Evolutionary conservation across 768 basidiomycete species (phyloP), one percentile per base, ranked within the genome.

Genomic region (Calocybe gangraenosa): DNA sequence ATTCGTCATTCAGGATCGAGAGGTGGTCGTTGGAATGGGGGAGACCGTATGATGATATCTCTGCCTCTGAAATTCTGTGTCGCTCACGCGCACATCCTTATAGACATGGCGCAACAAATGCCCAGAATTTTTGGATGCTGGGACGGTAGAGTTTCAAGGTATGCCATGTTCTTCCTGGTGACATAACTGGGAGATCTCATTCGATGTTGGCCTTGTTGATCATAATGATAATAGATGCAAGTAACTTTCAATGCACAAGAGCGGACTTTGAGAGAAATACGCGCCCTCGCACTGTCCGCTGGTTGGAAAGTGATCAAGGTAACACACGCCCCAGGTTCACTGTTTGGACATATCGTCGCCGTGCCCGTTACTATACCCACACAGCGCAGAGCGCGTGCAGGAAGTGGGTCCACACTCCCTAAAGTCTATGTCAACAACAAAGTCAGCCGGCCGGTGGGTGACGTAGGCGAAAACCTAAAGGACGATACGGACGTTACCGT

Each of bases 261-360:
- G 54, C 74, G 84, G 3, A 87, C 84, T 0, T 64, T 87, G 7
- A 73, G 81, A 38, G 83, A 87, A 58, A 70, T 78, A 33, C 69
- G 77, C 3, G 66, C 73, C 0, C 63, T 87, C 15, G 65, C 73
- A 5, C 61, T 68, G 19, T 76, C 76, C 0, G 73, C 81, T 17
- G 81, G 84, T 1, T 85, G 84, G 82, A 79, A 75, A 37, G 65
- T 83, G 8, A 59, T 70, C 40, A 74, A 75, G 36, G 79, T 82
- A 40, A 73, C 74, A 3, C 71, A 71, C 45, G 73, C 78, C 2
- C 71, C 78, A 30, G 83, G 82, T 8, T 80, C 82, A 1, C 63
- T 83, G 31, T 88, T 90, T 54, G 84, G 81, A 2, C 76, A 87
- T 56, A 76, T 89, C 46, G 70, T 82, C 31, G 87, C 85, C 21